Evolutionary conservation across 2,329 filamentous ascomycete species (phyloP), one percentile per base, ranked within the genome.

Genomic region (Nemania serpens): DNA sequence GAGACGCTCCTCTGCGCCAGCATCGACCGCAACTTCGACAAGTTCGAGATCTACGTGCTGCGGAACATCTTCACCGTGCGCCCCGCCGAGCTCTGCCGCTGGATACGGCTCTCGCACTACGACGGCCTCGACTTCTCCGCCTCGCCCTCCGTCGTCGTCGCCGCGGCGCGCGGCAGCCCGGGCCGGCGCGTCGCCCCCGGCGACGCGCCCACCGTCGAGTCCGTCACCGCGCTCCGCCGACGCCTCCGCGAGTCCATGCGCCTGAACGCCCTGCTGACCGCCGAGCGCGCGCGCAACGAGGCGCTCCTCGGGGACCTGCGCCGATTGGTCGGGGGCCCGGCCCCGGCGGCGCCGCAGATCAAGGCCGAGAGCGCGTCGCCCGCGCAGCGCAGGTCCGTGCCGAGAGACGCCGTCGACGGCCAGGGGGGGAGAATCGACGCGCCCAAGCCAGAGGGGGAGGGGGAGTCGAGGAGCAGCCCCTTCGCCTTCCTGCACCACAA

Each of bases 41-140:
- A 90, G 65, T 89, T 94, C 70, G 91, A 95, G 79, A 90, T 99
- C 58, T 97, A 94, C 78, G 89, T 92, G 53, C 82, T 99, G 80
- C 83, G 92, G 66, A 97, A 97, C 73, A 90, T 93, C 68, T 77
- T 95, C 65, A 88, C 85, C 42, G 86, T 94, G 41, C 74, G 75
- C 37, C 85, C 85, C 50, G 85, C 88, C 29, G 90, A 94, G 63
- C 59, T 74, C 3, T 80, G 90, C 69, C 84, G 86, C 59, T 97
- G 90, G 86, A 88, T 98, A 66, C 82, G 89, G 55, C 79, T 99
- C 65, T 85, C 85, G 49, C 94, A 98, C 80, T 97, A 99, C 78
- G 87, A 93, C 74, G 91, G 81, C 1, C 72, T 87, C 18, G 82
- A 84, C 62, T 81, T 87, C 46, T 68, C 70, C 5, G 42, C 64